Evolutionary conservation across 306 rosid genomes (phyloP), one percentile per base, ranked within the genome.

Genomic region (Carpinus fangiana): DNA sequence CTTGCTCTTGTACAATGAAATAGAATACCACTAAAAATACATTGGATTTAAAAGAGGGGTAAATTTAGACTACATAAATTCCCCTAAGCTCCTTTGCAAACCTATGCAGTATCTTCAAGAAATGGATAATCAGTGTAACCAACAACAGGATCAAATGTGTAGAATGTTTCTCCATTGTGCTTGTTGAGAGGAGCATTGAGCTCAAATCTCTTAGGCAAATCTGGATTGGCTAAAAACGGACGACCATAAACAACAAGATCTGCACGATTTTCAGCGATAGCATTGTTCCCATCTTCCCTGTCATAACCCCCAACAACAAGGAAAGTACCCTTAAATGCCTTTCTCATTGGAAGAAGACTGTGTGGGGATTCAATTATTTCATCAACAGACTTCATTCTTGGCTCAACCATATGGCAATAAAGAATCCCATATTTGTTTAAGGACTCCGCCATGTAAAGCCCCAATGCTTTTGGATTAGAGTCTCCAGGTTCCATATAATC

Each of bases 111-210:
- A 3, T 65, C 71, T 73, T 86, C 80, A 14, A 93, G 87, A 85
- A 89, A 88, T 53, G 93, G 90, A 57, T 93, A 88, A 69, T 90
- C 96, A 2, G 69, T 87, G 77, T 90, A 93, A 50, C 96, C 92
- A 46, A 86, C 0, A 46, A 86, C 65, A 0, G 91, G 96, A 77
- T 89, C 96, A 23, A 65, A 8, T 46, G 2, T 16, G 73, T 84
- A 89, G 59, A 90, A 89, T 7, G 93, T 90, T 3, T 70, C 77
- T 14, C 88, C 26, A 0, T 77, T 60, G 75, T 91, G 87, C 87
- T 84, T 87, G 74, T 91, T 91, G 18, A 91, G 84, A 48, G 89
- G 84, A 52, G 90, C 91, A 73, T 86, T 43, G n/a, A 85, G 82
- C 31, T 80, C 84, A 79, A 84, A 91, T 79, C 96, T 82, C 76